Conservation (phyloP, 2,329 filamentous ascomycete species). For the Lomentospora prolificans region DNA sequence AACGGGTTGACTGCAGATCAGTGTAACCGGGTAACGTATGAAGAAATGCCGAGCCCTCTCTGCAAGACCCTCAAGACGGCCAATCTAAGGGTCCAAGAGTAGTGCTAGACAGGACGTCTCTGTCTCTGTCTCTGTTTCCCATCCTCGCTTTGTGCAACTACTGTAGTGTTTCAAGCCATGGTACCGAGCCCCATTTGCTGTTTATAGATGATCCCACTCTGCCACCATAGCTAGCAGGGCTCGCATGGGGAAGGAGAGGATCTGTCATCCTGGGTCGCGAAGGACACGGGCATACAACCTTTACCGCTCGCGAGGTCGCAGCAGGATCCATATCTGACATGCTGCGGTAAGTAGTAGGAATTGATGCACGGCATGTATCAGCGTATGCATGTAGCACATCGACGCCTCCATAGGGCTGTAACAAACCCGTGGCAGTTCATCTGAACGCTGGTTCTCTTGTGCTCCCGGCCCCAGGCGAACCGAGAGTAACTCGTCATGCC, state of each 20-base stretch:
- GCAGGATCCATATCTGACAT: too few species aligned
- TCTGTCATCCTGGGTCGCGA: too few species aligned
- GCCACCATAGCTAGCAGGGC: background rate
- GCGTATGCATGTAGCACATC: background rate
- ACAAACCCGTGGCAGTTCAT: background rate
- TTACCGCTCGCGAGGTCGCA: too few species aligned
- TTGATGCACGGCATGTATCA: background rate
- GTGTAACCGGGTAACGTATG: background rate
- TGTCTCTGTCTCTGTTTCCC: background rate
- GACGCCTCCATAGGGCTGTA: background rate
- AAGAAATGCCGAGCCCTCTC: background rate
- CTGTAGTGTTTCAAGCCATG: background rate
- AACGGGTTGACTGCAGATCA: background rate
- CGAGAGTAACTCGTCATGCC: too few species aligned
- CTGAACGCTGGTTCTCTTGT: background rate
- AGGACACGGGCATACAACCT: too few species aligned
- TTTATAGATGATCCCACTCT: background rate
- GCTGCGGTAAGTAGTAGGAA: background rate
- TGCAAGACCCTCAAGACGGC: too few species aligned
- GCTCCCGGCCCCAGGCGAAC: background rate
- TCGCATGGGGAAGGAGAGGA: too few species aligned
- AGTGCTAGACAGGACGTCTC: too few species aligned
- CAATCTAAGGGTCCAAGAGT: too few species aligned
- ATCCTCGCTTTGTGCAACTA: too few species aligned
- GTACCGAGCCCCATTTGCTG: background rate